A percentile compares a stretch with the other conserved stretches of the same genome.
Evolutionary conservation across 192 early-diverging fungal genomes (phyloP).

Genomic region (Pilobolus umbonatus): DNA sequence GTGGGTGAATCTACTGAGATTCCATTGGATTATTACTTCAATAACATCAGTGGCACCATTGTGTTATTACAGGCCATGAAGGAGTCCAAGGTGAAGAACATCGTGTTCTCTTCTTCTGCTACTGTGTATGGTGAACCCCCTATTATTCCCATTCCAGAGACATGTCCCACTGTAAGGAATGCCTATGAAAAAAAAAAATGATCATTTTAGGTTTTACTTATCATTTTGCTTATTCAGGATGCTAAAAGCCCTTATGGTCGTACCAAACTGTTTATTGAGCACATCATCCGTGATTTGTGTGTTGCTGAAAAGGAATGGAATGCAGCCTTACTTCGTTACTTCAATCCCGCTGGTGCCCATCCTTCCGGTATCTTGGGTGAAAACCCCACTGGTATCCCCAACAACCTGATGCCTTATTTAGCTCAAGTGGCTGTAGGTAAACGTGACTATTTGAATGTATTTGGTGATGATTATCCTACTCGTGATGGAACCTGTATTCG

Average conservation of each 20-base stretch:
- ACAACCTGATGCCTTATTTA: constrained; percentile 92
- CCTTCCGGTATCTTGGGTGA: constrained; percentile 89
- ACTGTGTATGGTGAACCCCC: constrained; percentile 80
- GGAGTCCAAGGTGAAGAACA: constrained; percentile 71
- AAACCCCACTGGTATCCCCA: constrained; percentile 79
- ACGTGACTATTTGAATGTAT: constrained; percentile 77
- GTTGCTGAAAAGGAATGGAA: constrained; percentile 54
- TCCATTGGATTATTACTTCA: constrained; percentile 88
- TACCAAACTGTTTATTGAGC: constrained; percentile 86
- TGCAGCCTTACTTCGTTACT: constrained; percentile 80
- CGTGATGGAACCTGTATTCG: constrained; percentile 86
- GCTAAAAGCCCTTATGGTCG: constrained; percentile 90
- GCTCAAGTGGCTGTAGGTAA: constrained; percentile 88
- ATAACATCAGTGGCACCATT: constrained; percentile 87
- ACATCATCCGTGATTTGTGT: constrained; percentile 71
- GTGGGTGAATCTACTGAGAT: constrained; percentile 77
- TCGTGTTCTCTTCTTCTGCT: constrained; percentile 93
- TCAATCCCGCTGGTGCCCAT: constrained; percentile 96
- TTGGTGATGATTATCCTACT: constrained; percentile 91
- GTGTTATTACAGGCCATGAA: constrained; percentile 79
- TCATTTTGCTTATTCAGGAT: constrained; percentile 36
- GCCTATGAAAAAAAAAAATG: background rate
- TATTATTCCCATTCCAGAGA: constrained; percentile 50
- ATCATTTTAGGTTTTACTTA: background rate
- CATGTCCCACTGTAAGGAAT: constrained; percentile 47